These are phyloP conservation scores for Funneliformis caledonium DNA, from an alignment of 371 early-diverging fungal genomes.

Conservation along the genomic window DNA sequence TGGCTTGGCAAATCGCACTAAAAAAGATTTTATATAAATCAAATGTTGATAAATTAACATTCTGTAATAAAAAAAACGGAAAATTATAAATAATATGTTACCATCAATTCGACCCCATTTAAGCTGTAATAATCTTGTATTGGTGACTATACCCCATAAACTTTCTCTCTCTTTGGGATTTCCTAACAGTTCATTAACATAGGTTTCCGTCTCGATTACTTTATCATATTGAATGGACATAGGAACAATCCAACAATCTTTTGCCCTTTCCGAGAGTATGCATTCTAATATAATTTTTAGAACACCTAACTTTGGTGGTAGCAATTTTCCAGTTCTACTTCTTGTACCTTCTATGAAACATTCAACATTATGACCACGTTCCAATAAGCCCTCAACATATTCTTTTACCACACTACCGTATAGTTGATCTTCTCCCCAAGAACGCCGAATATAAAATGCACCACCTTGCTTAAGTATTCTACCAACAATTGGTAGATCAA, in stretches of 20 bases:
- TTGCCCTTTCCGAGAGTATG: conserved; percentile 61
- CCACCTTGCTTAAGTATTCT: conserved; percentile 70
- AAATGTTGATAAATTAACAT: conserved; percentile 7
- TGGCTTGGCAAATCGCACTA: conserved; percentile 80
- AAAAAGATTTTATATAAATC: conserved; percentile 22
- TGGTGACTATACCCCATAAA: conserved; percentile 67
- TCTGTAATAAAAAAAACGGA: not conserved
- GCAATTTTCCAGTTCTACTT: conserved; percentile 72
- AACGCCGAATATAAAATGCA: conserved; percentile 83
- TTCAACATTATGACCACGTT: conserved; percentile 79
- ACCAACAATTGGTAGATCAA: conserved; percentile 84
- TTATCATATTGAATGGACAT: conserved; percentile 89
- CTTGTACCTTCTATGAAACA: conserved; percentile 90
- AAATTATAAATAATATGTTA: not conserved
- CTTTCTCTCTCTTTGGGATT: conserved; percentile 85
- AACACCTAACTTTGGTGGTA: conserved; percentile 84
- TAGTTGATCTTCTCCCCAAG: conserved; percentile 80
- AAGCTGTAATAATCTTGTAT: conserved; percentile 63
- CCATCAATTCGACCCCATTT: conserved; percentile 81
- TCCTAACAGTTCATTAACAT: conserved; percentile 81
- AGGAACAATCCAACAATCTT: conserved; percentile 81
- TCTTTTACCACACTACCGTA: conserved; percentile 76
- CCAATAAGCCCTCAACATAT: conserved; percentile 69
- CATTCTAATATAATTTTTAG: conserved; percentile 83
- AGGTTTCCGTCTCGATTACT: conserved; percentile 83